Evolutionary conservation across 139 green algal species (phyloP).

Genomic region (Spirogloea muscicola): DNA sequence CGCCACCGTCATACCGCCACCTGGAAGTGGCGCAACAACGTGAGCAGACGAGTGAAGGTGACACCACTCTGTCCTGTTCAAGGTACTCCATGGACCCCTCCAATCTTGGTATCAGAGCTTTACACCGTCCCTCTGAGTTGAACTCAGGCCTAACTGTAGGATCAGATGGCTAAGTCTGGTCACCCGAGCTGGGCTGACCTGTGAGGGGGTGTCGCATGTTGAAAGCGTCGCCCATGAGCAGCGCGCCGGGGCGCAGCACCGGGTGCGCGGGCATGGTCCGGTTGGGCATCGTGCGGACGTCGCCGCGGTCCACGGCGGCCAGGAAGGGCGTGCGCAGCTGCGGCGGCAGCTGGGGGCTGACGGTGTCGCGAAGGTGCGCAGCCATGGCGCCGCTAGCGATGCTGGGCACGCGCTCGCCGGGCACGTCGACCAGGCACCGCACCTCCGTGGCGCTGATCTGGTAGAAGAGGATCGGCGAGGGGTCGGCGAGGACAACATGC

Average conservation of each 20-base stretch:
- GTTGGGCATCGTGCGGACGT: constrained; percentile 81
- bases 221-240: constrained; percentile 96
- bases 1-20: constrained; percentile 83
- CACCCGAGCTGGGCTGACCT: no score
- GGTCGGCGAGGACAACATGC: constrained; percentile 91
- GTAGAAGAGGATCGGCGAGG: constrained; percentile 97
- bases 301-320: constrained; percentile 56
- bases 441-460: constrained; percentile 76
- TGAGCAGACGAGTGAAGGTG: no score
- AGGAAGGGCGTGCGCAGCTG: constrained; percentile 72
- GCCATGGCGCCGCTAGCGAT: constrained; percentile 58
- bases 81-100: no score
- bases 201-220: constrained; percentile 97
- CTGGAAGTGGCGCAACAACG: no score
- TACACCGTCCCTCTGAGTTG: no score
- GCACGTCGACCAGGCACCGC: constrained; percentile 89
- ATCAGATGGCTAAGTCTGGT: no score
- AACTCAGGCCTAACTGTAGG: no score
- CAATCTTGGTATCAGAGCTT: no score
- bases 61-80: no score
- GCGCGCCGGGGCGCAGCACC: constrained; percentile 62
- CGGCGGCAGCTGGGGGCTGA: constrained; percentile 59
- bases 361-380: constrained; percentile 58
- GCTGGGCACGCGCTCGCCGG: constrained; percentile 66
- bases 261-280: constrained; percentile 70